Percentiles rank a stretch among this genome's conserved stretches.
phyloP scores from a whole-genome alignment of 352 stramenopile species.

The Globisporangium canariense region DNA sequence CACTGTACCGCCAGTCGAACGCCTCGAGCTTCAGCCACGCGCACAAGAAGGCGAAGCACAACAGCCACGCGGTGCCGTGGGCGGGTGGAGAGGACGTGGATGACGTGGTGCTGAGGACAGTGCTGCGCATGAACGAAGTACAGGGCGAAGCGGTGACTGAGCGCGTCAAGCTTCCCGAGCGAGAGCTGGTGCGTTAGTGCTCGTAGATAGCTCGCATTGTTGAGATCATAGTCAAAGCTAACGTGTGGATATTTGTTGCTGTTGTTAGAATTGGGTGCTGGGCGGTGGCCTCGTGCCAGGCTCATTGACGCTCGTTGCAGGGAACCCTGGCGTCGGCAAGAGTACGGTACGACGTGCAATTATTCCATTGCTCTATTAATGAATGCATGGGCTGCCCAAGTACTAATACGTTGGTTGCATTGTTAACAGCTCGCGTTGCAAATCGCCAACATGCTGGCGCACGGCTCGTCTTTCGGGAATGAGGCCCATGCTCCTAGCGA shows the following conservation, averaged over 20 bases:
- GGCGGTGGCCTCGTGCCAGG: constrained; percentile 95
- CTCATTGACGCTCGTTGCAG: constrained; percentile 93
- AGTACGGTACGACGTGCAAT: constrained; percentile 53
- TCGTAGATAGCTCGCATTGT: too few relatives aligned
- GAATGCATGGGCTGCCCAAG: neutral
- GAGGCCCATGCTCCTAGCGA: neutral
- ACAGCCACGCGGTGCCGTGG: constrained; percentile 30
- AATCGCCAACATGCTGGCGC: constrained; percentile 86
- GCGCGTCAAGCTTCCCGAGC: constrained; percentile 65
- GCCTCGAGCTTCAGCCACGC: constrained; percentile 30
- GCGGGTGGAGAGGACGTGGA: constrained; percentile 21
- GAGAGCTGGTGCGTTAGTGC: constrained; percentile 44
- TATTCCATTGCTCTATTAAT: neutral
- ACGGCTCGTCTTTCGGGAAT: constrained; percentile 10
- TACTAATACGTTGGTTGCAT: neutral
- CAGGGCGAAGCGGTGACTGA: constrained; percentile 45
- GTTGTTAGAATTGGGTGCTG: constrained; percentile 89
- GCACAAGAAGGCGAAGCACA: constrained; percentile 37
- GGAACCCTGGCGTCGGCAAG: constrained; percentile 94
- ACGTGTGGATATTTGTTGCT: constrained; percentile 11
- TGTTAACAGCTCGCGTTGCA: constrained; percentile 85
- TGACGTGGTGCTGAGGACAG: constrained; percentile 16
- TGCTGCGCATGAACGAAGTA: constrained; percentile 75
- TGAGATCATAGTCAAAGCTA: neutral
- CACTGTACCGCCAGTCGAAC: constrained; percentile 61